Base-by-base conservation (phyloP, 202 grass and related monocot genomes). In the Carex arenaria region DNA sequence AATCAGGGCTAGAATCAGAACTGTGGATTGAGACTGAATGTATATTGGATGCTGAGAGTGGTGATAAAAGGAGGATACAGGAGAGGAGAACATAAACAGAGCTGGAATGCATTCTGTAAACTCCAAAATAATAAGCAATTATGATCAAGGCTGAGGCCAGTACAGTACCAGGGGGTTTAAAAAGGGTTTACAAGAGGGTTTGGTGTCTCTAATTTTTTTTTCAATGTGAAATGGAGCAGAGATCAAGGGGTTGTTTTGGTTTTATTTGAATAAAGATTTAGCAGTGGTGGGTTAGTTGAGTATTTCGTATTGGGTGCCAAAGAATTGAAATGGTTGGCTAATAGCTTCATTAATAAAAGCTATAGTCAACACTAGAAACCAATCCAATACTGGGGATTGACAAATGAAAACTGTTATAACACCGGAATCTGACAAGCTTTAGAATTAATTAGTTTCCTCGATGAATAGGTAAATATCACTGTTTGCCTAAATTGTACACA, bases 141-240 rank as follows among this genome's bases (percentile, higher is more conserved):
- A 22, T 20, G 1, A 61, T 61, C 19, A 23, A 47, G 8, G 26
- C 47, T n/a, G 61, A 52, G 6, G 14, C 9, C 67, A 12, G 42
- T 40, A 53, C 38, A 18, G 12, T 19, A 38, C 14, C 10, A 4
- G 80, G 56, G 78, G 80, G 45, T 68, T 69, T 82, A 56, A 82
- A 82, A 53, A 13, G 64, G 42, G 64, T 57, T 79, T 82, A 68
- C 8, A 20, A 69, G 63, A 82, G 80, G 80, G 47, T 68, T 82
- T 19, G 64, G 64, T 82, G 63, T 8, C n/a, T 34, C 47, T 19
- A 9, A 9, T 69, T 53, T 67, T 66, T 66, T 51, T 11, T 74
- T 59, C 10, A 30, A 49, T 82, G 26, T 56, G 23, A 67, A 67
- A 67, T 82, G 80, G 80, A 82, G 80, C 64, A 67, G 80, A 82